These are phyloP conservation scores for Kregervanrija delftensis DNA, from an alignment of 805 yeast species.

Conservation along the genomic window DNA sequence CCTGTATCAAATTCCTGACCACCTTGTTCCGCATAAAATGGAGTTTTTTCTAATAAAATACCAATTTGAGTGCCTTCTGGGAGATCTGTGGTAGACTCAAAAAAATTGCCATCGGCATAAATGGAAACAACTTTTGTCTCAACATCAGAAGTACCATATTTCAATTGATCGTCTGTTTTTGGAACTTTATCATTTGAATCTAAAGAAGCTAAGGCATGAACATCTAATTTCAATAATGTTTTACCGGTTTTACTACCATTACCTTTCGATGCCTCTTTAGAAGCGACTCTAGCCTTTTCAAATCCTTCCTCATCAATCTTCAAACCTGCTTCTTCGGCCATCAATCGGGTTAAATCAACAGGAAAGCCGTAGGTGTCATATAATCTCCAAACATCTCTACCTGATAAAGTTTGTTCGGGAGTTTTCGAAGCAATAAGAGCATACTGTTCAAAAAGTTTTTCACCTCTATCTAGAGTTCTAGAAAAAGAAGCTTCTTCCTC, in stretches of 20 bases:
- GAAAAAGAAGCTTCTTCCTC: slow-evolving; percentile 96
- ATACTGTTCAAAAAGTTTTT: slow-evolving; percentile 89
- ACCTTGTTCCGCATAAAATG: slow-evolving; percentile 98
- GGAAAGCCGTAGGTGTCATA: slow-evolving; percentile 99
- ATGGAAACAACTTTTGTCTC: slow-evolving; percentile 66
- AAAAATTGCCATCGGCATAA: slow-evolving; percentile 66
- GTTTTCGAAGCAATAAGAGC: slow-evolving; percentile 76
- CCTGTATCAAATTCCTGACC: slow-evolving; percentile 98
- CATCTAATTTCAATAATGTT: slow-evolving; percentile 73
- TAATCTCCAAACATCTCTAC: slow-evolving; percentile 96
- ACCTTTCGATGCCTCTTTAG: slow-evolving; percentile 93
- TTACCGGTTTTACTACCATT: slow-evolving; percentile 53
- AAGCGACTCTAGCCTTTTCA: slow-evolving; percentile 81
- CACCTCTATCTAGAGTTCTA: slow-evolving; percentile 96
- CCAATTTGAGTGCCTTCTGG: slow-evolving; percentile 55
- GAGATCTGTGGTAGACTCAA: slow-evolving; percentile 32
- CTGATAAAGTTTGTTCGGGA: slow-evolving; percentile 71
- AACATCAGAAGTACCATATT: slow-evolving; percentile 67
- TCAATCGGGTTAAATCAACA: slow-evolving; percentile 91
- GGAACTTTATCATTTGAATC: slow-evolving; percentile 53
- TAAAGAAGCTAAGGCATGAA: slow-evolving; percentile 76
- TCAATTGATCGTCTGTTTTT: slow-evolving; percentile 76
- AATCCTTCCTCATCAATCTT: slow-evolving; percentile 89
- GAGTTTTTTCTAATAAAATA: slow-evolving; percentile 78
- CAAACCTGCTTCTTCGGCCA: slow-evolving; percentile 97